Base-by-base conservation (phyloP, 768 basidiomycete genomes). In the Clavaria fumosa region DNA sequence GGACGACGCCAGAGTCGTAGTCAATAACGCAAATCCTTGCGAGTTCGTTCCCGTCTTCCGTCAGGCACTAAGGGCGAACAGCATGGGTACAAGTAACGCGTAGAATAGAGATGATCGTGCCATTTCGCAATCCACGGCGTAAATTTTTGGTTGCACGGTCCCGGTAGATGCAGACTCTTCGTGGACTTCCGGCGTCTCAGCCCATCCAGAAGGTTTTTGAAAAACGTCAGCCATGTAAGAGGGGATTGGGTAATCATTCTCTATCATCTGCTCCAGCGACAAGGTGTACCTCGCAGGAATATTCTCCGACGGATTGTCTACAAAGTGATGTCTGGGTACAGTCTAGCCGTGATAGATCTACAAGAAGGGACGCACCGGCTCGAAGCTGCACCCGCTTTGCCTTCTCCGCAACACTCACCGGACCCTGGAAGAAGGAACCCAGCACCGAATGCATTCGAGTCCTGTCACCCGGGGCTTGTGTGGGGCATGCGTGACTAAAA, bases 121-220 rank as follows among this genome's bases (percentile, higher is more conserved):
- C 93, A 96, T 96, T 55, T 96, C 93, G 55, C 93, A 97, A 64
- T 99, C 93, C 33, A 99, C 70, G 0, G 86, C 85, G 39, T 83
- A 77, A 18, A 93, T 69, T 41, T 61, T 64, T 3, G 57, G 45
- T 21, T 55, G 49, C n/a, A n/a, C n/a, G n/a, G n/a, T n/a, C n/a
- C n/a, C n/a, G n/a, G n/a, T n/a, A n/a, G n/a, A n/a, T n/a, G n/a
- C n/a, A n/a, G n/a, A n/a, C n/a, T n/a, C n/a, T 26, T 56, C 47
- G 1, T 45, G 37, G 0, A 61, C 54, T 40, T 72, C 56, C 2
- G 86, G 80, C 0, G 81, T 88, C 58, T 96, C 85, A 4, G 83
- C 57, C 88, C 88, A 95, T 2, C 77, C 88, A 1, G 49, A 53
- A 4, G 71, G 62, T 50, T 71, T 72, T 45, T 76, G 56, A 43